Percentiles rank a stretch among this genome's conserved stretches.
Evolutionary conservation across 139 green algal genomes (phyloP).

Genomic region (Picocystis salinarum): DNA sequence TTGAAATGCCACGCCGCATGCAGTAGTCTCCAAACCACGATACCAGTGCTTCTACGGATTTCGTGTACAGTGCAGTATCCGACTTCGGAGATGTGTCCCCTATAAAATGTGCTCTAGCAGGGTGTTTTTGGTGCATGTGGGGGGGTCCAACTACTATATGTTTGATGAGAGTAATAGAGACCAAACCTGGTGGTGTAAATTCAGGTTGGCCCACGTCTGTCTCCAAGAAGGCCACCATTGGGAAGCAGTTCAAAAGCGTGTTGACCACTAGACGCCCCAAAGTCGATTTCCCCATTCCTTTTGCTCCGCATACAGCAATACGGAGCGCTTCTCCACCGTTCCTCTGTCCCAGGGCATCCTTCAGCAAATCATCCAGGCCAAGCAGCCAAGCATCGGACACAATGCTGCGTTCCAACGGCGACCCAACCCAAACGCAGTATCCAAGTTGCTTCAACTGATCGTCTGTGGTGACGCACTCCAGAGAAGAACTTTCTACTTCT

Average conservation of each 20-base stretch:
- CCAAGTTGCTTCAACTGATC: no score
- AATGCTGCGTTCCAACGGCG: no score
- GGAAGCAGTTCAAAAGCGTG: constrained; percentile 24
- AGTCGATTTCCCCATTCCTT: constrained; percentile 65
- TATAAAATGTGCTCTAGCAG: constrained; percentile 25
- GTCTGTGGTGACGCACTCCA: no score
- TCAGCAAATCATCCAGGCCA: no score
- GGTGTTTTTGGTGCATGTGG: constrained; percentile 26
- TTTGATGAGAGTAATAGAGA: constrained; percentile 41
- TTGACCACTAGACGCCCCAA: constrained; percentile 40
- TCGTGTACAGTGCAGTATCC: constrained; percentile 40
- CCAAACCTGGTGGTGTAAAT: constrained; percentile 44
- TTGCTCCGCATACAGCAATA: constrained; percentile 52
- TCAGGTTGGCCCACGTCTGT: constrained; percentile 73
- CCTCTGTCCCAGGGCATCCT: no score
- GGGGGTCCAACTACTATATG: constrained; percentile 38
- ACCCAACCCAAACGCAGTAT: no score
- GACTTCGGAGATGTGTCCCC: constrained; percentile 41
- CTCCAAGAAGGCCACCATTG: constrained; percentile 49
- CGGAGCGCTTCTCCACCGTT: no score
- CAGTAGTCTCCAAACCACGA: constrained; percentile 22
- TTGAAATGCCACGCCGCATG: constrained; percentile 4
- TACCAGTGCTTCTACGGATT: constrained; percentile 23
- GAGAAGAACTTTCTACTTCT: no score
- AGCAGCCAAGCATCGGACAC: no score